Percentiles rank a stretch among this genome's conserved stretches.
phyloP scores from a whole-genome alignment of 345 rosid genomes.

The Murraya paniculata region DNA sequence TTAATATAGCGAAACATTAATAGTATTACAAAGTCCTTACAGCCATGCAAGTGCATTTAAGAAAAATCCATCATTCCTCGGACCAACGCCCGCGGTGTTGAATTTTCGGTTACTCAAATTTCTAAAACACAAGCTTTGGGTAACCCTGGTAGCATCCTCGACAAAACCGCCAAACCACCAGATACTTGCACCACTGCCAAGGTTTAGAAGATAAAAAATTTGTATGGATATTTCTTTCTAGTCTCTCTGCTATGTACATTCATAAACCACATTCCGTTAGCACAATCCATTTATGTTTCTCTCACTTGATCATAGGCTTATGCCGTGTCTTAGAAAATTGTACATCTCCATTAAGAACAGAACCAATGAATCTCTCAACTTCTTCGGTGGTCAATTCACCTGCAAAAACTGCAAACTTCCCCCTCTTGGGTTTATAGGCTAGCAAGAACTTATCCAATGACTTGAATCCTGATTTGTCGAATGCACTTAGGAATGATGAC shows the following conservation, averaged over 20 bases:
- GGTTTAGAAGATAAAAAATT: neutral
- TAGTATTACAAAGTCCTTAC: neutral
- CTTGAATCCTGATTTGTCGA: slow-evolving; percentile 61
- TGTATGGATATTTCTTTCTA: neutral
- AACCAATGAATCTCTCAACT: slow-evolving; percentile 64
- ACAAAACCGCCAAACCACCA: neutral
- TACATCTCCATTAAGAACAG: slow-evolving; percentile 77
- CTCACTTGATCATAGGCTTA: slow-evolving; percentile 53
- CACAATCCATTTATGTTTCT: neutral
- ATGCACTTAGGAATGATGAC: slow-evolving; percentile 51
- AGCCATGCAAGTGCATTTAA: neutral
- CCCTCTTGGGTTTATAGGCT: slow-evolving; percentile 76
- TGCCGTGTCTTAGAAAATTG: slow-evolving; percentile 50
- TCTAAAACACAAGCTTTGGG: neutral
- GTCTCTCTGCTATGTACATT: slow-evolving; percentile 4
- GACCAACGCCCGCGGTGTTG: neutral
- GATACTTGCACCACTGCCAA: neutral
- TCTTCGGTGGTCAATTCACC: slow-evolving; percentile 52
- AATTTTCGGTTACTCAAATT: neutral
- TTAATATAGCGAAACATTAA: too few relatives aligned
- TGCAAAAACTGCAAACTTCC: slow-evolving; percentile 49
- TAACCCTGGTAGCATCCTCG: neutral
- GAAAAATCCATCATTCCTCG: too few relatives aligned
- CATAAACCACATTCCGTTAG: neutral
- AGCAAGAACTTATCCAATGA: slow-evolving; percentile 47